Base-by-base conservation (phyloP, 331 rosid species). In the Quercus lobata region DNA sequence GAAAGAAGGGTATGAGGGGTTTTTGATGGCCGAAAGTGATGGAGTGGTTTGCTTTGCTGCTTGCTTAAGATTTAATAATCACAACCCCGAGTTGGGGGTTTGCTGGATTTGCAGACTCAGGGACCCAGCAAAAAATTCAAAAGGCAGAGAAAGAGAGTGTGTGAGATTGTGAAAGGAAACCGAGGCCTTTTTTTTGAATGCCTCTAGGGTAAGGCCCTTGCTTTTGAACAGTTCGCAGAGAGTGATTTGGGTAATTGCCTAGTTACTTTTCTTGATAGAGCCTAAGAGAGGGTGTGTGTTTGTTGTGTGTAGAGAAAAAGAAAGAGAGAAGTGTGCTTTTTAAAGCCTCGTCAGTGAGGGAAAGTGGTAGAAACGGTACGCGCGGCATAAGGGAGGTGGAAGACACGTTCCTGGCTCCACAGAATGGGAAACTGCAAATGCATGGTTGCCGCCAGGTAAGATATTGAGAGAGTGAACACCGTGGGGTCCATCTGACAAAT, bases 71-170 rank as follows among this genome's bases (percentile, higher is more conserved):
- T 78, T 69, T 87, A 79, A 81, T 88, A 82, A 84, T 41, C 57
- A 62, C 29, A 78, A 27, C 55, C 71, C 5, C 57, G 6, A 34
- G 60, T 35, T 77, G 78, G 82, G 82, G 76, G 55, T 74, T 79
- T 53, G 83, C 58, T 85, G 85, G 80, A n/a, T 22, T n/a, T 57
- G 83, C 82, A 75, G 61, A 44, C 1, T 3, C n/a, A 11, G 91
- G 89, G 89, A 4, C 88, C 90, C 88, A 86, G 80, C 76, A 69
- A 15, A 63, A 84, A 76, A 83, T 32, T 85, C 77, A 57, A 30
- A 57, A 52, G 57, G 3, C 58, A 41, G 56, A 32, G 53, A 61
- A 69, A n/a, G 69, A 49, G 25, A 41, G 35, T 5, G 17, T 30
- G 41, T 30, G 34, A 29, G 49, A 30, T 32, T n/a, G 6, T 58